Evolutionary conservation across 2,329 filamentous ascomycete genomes (phyloP).

Genomic region (Ceratocystis variospora): DNA sequence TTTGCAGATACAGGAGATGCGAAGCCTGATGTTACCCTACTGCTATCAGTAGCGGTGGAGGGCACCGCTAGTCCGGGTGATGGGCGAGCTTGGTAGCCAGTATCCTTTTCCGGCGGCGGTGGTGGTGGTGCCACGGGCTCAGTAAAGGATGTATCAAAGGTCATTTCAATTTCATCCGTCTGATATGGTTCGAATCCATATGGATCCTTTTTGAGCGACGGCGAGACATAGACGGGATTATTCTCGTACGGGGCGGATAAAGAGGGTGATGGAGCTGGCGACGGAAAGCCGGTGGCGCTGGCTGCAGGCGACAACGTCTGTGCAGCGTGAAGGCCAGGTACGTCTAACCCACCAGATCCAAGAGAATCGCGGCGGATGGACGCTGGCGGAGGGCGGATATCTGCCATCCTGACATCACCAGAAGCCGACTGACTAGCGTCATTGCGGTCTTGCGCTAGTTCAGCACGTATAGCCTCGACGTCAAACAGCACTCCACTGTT

Average conservation of each 20-base stretch:
- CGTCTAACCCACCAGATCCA: background rate
- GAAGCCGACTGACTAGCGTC: background rate
- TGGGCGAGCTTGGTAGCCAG: conserved; percentile 22
- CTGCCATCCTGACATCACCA: background rate
- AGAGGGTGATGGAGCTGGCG: conserved; percentile 11
- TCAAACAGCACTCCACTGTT: conserved; percentile 72
- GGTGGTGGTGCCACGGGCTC: conserved; percentile 25
- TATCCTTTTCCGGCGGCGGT: conserved; percentile 26
- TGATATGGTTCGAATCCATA: conserved; percentile 18
- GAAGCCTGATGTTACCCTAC: background rate
- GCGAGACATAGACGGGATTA: conserved; percentile 5
- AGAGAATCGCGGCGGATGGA: conserved; percentile 15
- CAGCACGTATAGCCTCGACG: conserved; percentile 80
- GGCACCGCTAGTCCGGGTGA: conserved; percentile 23
- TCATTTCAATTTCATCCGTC: conserved; percentile 50
- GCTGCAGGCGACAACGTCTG: conserved; percentile 14
- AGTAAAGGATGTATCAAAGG: conserved; percentile 52
- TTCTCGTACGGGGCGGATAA: conserved; percentile 8
- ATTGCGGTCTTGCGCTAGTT: conserved; percentile 74
- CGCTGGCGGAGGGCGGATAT: conserved; percentile 16
- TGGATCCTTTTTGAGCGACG: conserved; percentile 8
- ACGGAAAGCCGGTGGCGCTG: background rate
- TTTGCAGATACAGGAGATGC: background rate
- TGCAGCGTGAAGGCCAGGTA: background rate
- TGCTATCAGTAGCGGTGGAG: background rate